Conservation (phyloP, 768 basidiomycete genomes). For the Hebeloma cylindrosporum region DNA sequence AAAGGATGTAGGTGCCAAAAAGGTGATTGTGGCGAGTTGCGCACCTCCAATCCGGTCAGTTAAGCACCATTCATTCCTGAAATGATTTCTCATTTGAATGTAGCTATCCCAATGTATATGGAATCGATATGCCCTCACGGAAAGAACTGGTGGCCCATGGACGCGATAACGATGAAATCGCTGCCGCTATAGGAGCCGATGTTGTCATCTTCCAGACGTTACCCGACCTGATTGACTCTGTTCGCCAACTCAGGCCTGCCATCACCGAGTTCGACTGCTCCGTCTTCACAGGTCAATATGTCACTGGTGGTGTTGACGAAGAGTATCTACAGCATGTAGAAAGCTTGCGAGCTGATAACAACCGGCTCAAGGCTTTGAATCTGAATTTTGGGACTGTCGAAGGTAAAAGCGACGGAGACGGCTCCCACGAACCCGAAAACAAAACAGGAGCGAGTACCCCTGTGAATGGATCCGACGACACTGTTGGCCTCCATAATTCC, state of each 20-base stretch:
- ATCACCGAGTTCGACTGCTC: constrained; percentile 91
- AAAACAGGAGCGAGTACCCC: constrained; percentile 39
- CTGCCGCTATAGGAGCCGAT: constrained; percentile 87
- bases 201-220: constrained; percentile 95
- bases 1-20: constrained; percentile 96
- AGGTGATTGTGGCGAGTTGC: constrained; percentile 94
- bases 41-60: constrained; percentile 90
- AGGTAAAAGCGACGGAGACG: constrained; percentile 33
- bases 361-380: constrained; percentile 52
- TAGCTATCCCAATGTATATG: constrained; percentile 93
- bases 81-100: constrained; percentile 3
- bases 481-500: constrained; percentile 77
- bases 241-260: constrained; percentile 77
- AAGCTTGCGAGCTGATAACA: constrained; percentile 77
- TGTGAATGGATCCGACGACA: constrained; percentile 68
- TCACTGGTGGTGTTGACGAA: constrained; percentile 90
- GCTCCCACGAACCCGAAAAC: constrained; percentile 16
- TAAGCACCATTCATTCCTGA: background rate
- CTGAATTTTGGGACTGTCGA: constrained; percentile 34
- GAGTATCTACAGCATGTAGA: constrained; percentile 77
- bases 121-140: constrained; percentile 99
- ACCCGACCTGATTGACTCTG: constrained; percentile 81
- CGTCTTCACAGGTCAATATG: constrained; percentile 95
- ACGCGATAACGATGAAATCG: constrained; percentile 70
- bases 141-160: constrained; percentile 86